These are phyloP conservation scores for Serendipita sp. DNA, from an alignment of 768 basidiomycete genomes.

Conservation along the genomic window DNA sequence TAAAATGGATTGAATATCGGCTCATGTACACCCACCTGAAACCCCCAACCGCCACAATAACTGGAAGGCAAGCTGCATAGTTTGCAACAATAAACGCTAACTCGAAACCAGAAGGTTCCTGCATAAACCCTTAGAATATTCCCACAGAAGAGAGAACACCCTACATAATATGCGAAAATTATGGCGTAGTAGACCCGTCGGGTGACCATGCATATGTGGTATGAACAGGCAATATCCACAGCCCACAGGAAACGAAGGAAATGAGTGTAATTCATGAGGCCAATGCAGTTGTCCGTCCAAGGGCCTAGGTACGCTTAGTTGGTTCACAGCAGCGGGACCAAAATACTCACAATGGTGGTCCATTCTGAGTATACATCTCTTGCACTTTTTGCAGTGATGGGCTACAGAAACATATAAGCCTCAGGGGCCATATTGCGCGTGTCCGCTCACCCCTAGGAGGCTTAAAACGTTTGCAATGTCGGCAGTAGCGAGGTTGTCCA, in stretches of 20 bases:
- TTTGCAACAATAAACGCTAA: slow-evolving; percentile 80
- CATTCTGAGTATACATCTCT: slow-evolving; percentile 34
- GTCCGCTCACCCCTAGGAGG: slow-evolving; percentile 39
- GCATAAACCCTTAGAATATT: not conserved
- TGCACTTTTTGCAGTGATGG: slow-evolving; percentile 86
- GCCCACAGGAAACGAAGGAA: slow-evolving; percentile 86
- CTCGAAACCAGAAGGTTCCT: slow-evolving; percentile 46
- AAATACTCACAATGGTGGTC: not conserved
- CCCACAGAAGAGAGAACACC: slow-evolving; percentile 11
- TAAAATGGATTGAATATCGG: too few relatives aligned
- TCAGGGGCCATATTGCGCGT: not conserved
- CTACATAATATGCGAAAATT: slow-evolving; percentile 34
- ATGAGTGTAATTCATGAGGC: slow-evolving; percentile 77
- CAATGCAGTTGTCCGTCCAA: slow-evolving; percentile 91
- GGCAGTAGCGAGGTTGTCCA: slow-evolving; percentile 69
- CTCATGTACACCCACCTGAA: slow-evolving; percentile 48
- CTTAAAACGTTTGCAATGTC: slow-evolving; percentile 72
- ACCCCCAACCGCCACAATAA: slow-evolving; percentile 69
- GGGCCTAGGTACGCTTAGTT: slow-evolving; percentile 32
- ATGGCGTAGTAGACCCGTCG: slow-evolving; percentile 37
- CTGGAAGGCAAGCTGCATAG: slow-evolving; percentile 70
- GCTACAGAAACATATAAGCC: slow-evolving; percentile 22
- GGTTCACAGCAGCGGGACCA: not conserved
- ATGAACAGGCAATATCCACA: slow-evolving; percentile 77
- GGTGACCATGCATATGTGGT: slow-evolving; percentile 75